Evolutionary conservation across 768 basidiomycete species (phyloP), one percentile per base, ranked within the genome.

Genomic region (Tremella fuciformis): DNA sequence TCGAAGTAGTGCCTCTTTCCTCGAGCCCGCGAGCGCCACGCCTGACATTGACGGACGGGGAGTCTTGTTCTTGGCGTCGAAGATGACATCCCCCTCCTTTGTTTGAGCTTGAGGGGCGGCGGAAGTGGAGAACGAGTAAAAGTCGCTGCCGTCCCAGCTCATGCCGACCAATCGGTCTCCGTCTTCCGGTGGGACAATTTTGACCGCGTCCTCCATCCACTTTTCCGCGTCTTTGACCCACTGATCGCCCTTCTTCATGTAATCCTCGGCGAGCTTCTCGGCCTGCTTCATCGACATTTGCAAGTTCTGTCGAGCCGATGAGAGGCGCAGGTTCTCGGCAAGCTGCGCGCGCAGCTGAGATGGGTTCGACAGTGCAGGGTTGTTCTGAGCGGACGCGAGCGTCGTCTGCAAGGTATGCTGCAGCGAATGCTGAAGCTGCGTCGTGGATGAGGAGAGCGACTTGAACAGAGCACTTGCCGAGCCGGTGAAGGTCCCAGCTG

Each of bases 61-160:
- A 75, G 76, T 83, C 25, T 50, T 60, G 9, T 19, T 58, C 42
- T 61, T 55, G n/a, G 57, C 63, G 24, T 51, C 56, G 42, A 57
- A 63, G 42, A 58, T 22, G 21, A 50, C 13, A 11, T 26, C n/a
- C 24, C 38, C 81, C 18, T 66, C 74, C 29, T 34, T 34, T 11
- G 29, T 34, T 63, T 59, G 74, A 64, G 59, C 53, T 50, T 41
- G 2, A 34, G 69, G 63, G 18, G 63, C 59, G 40, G 66, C 67
- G 8, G 71, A 62, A 67, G 76, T 42, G 64, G 83, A 89, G 58
- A 91, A 71, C 80, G 86, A 85, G 86, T 90, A 92, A 72, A 91
- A 83, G 75, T 93, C 90, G 29, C 85, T 79, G 0, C 90, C 91
- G 73, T 93, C 91, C 90, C 90, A 93, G 42, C 84, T 64, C 24